Conservation (phyloP, 306 rosid genomes). For the Notholithocarpus densiflorus region DNA sequence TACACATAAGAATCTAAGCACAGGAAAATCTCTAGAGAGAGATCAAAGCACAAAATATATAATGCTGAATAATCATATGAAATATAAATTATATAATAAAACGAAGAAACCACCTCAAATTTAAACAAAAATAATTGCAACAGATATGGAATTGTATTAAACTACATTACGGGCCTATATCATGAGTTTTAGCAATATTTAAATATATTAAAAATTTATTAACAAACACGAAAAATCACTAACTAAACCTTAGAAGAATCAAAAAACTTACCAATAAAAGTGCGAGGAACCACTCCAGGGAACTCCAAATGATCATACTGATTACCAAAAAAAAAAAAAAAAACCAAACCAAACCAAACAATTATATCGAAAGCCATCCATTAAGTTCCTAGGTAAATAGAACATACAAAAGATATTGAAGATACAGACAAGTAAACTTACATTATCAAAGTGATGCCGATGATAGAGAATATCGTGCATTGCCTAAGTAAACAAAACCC, state of each 20-base stretch:
- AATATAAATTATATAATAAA: background rate
- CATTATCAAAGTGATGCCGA: slow-evolving; percentile 51
- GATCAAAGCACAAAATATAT: background rate
- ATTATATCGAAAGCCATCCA: background rate
- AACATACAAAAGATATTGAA: slow-evolving; percentile 3
- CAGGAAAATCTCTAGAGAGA: background rate
- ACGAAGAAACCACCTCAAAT: background rate
- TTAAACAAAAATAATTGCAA: background rate
- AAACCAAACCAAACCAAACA: slow-evolving; percentile 13
- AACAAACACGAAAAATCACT: background rate
- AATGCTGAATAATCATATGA: background rate
- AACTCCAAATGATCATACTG: slow-evolving; percentile 96
- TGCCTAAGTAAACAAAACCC: slow-evolving; percentile 40
- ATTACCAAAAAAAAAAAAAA: slow-evolving; percentile 17
- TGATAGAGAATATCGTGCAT: slow-evolving; percentile 86
- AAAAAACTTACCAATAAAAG: slow-evolving; percentile 65
- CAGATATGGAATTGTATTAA: background rate
- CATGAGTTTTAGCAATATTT: background rate
- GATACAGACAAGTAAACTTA: slow-evolving; percentile 32
- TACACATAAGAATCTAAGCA: background rate
- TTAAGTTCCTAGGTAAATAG: slow-evolving; percentile 2
- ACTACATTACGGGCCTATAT: background rate
- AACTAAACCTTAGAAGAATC: background rate
- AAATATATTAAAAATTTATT: background rate
- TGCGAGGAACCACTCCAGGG: slow-evolving; percentile 91